Conservation (phyloP, 2,329 filamentous ascomycete species). For the Huntiella omanensis region DNA sequence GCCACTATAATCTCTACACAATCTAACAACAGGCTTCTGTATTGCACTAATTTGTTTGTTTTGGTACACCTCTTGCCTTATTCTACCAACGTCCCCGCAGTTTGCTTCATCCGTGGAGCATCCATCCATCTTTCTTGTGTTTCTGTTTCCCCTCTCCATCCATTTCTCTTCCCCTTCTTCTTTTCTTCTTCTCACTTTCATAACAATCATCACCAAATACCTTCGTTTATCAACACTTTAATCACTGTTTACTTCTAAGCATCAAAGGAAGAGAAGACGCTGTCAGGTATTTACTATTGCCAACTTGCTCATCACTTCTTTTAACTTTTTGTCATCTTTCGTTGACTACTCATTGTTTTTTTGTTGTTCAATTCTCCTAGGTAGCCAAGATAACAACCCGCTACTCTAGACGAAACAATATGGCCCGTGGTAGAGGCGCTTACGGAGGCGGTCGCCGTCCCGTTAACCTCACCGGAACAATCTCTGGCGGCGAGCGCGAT, state of each 20-base stretch:
- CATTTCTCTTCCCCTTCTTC: not conserved
- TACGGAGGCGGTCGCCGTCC: constrained; percentile 23
- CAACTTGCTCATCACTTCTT: too few relatives aligned
- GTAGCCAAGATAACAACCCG: constrained; percentile 1
- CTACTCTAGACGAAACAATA: constrained; percentile 13
- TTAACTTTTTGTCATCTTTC: not conserved
- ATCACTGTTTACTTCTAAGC: not conserved
- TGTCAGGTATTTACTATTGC: too few relatives aligned
- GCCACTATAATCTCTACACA: too few relatives aligned
- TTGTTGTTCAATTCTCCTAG: not conserved
- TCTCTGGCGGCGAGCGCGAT: constrained; percentile 28
- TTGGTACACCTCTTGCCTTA: constrained; percentile 1
- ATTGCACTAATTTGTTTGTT: not conserved
- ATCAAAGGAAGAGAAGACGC: not conserved
- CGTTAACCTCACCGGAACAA: constrained; percentile 31
- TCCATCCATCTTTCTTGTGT: not conserved
- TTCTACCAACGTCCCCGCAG: too few relatives aligned
- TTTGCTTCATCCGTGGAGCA: too few relatives aligned
- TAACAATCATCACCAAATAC: not conserved
- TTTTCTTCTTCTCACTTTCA: constrained; percentile 2
- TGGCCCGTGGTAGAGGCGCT: constrained; percentile 22
- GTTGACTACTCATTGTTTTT: not conserved
- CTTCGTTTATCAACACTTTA: not conserved
- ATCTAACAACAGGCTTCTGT: too few relatives aligned
- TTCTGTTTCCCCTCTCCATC: not conserved